phyloP scores from a whole-genome alignment of 352 stramenopile genomes.

The Globisporangium abappressorium region DNA sequence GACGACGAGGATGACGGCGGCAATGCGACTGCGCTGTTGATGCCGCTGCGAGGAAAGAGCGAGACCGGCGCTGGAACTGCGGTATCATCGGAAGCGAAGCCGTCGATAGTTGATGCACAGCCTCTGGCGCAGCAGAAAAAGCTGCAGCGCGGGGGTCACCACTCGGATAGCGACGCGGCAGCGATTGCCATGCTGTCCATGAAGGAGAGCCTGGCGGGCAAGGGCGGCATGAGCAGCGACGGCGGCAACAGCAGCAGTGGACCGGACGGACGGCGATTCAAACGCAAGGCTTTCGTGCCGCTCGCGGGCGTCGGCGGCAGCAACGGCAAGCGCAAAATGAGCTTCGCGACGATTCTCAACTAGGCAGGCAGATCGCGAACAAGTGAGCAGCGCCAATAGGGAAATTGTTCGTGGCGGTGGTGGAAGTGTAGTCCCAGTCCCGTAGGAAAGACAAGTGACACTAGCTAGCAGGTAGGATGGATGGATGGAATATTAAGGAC shows the following conservation, averaged over 20 bases:
- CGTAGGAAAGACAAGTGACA: neutral
- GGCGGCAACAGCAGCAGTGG: slow-evolving; percentile 37
- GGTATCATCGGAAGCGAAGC: neutral
- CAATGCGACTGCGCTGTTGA: neutral
- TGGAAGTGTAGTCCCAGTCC: neutral
- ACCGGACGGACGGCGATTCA: slow-evolving; percentile 33
- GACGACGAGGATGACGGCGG: slow-evolving; percentile 4
- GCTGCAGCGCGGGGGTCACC: slow-evolving; percentile 25
- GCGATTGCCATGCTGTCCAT: slow-evolving; percentile 79
- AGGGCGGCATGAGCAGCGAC: slow-evolving; percentile 37
- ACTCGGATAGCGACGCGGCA: slow-evolving; percentile 77
- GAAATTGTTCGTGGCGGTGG: neutral
- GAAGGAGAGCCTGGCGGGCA: slow-evolving; percentile 46
- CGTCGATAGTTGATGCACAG: slow-evolving; percentile 7
- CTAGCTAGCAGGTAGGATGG: neutral
- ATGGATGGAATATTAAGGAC: slow-evolving; percentile 4
- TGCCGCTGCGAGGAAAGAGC: neutral
- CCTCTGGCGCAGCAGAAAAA: neutral
- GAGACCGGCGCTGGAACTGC: neutral
- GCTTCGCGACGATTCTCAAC: slow-evolving; percentile 86
- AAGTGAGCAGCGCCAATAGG: neutral
- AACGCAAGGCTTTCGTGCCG: slow-evolving; percentile 71
- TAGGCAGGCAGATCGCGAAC: slow-evolving; percentile 24
- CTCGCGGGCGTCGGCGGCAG: slow-evolving; percentile 36
- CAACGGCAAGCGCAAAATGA: slow-evolving; percentile 83